phyloP scores from a whole-genome alignment of 495 filamentous ascomycete species.

The Oleoguttula mirabilis region DNA sequence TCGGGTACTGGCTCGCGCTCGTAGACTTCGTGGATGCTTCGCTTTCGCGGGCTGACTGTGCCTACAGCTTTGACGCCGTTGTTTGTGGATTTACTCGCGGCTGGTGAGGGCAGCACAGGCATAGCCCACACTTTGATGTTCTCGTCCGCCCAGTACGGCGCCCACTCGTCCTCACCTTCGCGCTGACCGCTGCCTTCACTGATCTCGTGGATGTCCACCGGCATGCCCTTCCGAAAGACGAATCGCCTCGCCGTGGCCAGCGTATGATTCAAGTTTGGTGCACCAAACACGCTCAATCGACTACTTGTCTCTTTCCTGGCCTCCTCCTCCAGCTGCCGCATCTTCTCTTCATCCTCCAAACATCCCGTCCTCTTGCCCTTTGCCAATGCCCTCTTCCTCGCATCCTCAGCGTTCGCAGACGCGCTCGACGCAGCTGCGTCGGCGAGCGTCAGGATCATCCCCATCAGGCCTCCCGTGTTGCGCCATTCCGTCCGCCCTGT shows the following conservation, averaged over 20 bases:
- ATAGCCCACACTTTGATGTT: conserved; percentile 77
- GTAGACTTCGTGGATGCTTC: conserved; percentile 47
- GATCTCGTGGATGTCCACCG: conserved; percentile 55
- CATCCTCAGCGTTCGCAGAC: conserved; percentile 19
- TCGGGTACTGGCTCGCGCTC: conserved; percentile 6
- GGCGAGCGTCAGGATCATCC: conserved; percentile 69
- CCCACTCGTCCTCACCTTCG: conserved; percentile 25
- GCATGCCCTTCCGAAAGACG: conserved; percentile 75
- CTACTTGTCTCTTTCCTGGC: conserved; percentile 22
- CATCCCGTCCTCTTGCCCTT: conserved; percentile 8
- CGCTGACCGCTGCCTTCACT: conserved; percentile 30
- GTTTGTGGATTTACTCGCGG: not conserved
- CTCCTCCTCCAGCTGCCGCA: conserved; percentile 19
- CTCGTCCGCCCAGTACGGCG: conserved; percentile 60
- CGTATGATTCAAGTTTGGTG: conserved; percentile 62
- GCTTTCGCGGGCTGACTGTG: conserved; percentile 41
- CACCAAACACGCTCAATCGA: conserved; percentile 59
- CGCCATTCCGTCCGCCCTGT: conserved; percentile 65
- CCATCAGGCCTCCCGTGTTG: conserved; percentile 68
- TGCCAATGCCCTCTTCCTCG: conserved; percentile 12
- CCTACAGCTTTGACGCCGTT: conserved; percentile 1
- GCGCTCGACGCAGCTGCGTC: conserved; percentile 39
- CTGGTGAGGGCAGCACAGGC: conserved; percentile 37
- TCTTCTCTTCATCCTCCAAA: conserved; percentile 23
- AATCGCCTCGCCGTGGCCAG: conserved; percentile 75